phyloP scores from a whole-genome alignment of 164 flowering plant species.

The Buxus sempervirens region DNA sequence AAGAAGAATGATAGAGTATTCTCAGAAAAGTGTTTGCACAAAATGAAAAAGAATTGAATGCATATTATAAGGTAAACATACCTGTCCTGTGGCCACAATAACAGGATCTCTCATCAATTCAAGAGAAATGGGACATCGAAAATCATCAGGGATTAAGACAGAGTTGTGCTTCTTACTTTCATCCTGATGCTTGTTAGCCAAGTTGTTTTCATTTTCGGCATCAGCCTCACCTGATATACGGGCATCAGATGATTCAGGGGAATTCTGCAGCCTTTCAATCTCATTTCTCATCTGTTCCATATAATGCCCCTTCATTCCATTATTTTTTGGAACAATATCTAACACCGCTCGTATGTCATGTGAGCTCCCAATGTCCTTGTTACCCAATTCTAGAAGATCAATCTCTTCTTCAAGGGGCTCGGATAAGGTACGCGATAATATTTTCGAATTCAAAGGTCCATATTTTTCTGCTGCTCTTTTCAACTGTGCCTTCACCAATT shows the following conservation, averaged over 20 bases:
- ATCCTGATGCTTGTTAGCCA: constrained; percentile 23
- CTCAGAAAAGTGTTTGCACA: constrained; percentile 1
- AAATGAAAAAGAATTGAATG: background rate
- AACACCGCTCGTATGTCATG: constrained; percentile 28
- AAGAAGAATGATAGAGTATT: background rate
- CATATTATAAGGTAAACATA: constrained; percentile 19
- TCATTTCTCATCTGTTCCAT: constrained; percentile 18
- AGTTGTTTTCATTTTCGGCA: constrained; percentile 18
- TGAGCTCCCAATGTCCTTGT: constrained; percentile 20
- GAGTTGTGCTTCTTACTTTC: constrained; percentile 51
- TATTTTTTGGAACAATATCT: constrained; percentile 19
- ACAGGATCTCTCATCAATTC: constrained; percentile 97
- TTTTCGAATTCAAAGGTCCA: constrained; percentile 45
- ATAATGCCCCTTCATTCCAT: constrained; percentile 14
- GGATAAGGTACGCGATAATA: constrained; percentile 32
- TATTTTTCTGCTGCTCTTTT: constrained; percentile 72
- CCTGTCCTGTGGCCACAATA: constrained; percentile 96
- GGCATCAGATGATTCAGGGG: constrained; percentile 25
- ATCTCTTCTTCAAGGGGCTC: constrained; percentile 37
- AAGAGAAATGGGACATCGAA: constrained; percentile 85
- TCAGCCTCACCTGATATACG: constrained; percentile 22
- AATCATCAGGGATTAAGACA: constrained; percentile 67
- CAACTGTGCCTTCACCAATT: constrained; percentile 71
- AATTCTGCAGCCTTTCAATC: constrained; percentile 20
- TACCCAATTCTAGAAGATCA: constrained; percentile 23